Evolutionary conservation across 495 filamentous ascomycete genomes (phyloP).

Genomic region (Lasiosphaeria hispida): DNA sequence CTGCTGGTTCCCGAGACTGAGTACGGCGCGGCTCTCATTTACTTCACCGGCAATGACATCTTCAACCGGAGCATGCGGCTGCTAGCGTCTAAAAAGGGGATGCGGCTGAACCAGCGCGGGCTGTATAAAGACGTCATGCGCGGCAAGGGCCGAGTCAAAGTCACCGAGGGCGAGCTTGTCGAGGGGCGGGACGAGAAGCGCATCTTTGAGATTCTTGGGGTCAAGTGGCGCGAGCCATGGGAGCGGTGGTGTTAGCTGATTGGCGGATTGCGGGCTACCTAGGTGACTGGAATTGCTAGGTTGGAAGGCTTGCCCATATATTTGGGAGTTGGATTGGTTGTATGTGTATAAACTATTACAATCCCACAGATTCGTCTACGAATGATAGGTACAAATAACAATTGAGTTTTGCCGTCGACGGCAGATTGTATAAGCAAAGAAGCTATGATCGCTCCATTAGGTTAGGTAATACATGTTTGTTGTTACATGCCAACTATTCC

Average conservation of each 20-base stretch:
- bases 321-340: background rate
- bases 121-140: slow-evolving; percentile 73
- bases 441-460: too few species aligned
- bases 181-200: slow-evolving; percentile 75
- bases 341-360: too few species aligned
- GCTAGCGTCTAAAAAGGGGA: slow-evolving; percentile 77
- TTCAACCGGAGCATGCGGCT: slow-evolving; percentile 90
- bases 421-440: too few species aligned
- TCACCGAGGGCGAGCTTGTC: slow-evolving; percentile 71
- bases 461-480: background rate
- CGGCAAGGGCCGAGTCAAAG: slow-evolving; percentile 55
- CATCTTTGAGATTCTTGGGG: slow-evolving; percentile 83
- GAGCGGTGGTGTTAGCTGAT: slow-evolving; percentile 64
- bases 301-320: background rate
- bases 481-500: background rate
- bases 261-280: background rate
- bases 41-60: slow-evolving; percentile 95
- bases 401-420: too few species aligned
- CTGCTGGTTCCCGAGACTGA: slow-evolving; percentile 79
- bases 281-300: too few species aligned
- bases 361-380: too few species aligned
- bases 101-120: slow-evolving; percentile 83
- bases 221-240: slow-evolving; percentile 82
- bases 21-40: slow-evolving; percentile 85
- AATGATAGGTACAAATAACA: too few species aligned